phyloP scores from a whole-genome alignment of 345 rosid species.

The Lepidium africanum region DNA sequence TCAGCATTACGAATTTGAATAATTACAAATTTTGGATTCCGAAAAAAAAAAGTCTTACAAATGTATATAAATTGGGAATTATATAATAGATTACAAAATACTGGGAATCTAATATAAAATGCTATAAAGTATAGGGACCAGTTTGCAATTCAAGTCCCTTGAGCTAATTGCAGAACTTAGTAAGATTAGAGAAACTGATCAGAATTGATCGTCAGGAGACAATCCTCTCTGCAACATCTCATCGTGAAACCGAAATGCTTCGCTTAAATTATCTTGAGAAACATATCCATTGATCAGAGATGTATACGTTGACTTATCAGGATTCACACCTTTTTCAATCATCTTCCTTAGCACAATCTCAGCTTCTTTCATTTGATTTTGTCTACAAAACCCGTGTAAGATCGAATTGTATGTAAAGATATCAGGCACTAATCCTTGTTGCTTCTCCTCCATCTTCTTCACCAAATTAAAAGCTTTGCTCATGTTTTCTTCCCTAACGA shows the following conservation, averaged over 20 bases:
- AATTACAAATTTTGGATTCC: neutral
- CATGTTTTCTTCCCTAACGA: conserved; percentile 62
- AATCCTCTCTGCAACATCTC: conserved; percentile 81
- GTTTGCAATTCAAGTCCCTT: neutral
- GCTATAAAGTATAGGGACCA: neutral
- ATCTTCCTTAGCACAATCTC: conserved; percentile 51
- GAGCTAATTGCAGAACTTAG: neutral
- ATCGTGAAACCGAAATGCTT: conserved; percentile 75
- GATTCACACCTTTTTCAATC: conserved; percentile 53
- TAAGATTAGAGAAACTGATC: neutral
- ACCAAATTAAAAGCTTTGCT: conserved; percentile 49
- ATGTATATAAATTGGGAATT: neutral
- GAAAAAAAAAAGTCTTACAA: too few relatives aligned
- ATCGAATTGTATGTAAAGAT: conserved; percentile 54
- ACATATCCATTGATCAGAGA: conserved; percentile 77
- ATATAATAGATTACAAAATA: neutral
- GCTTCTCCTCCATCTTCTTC: conserved; percentile 53
- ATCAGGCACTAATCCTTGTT: conserved; percentile 45
- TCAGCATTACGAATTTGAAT: too few relatives aligned
- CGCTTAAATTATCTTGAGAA: conserved; percentile 58
- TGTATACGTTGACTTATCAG: conserved; percentile 60
- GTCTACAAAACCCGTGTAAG: conserved; percentile 63
- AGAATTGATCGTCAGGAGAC: conserved; percentile 67
- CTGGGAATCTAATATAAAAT: neutral
- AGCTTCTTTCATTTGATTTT: conserved; percentile 73